Base-by-base conservation (phyloP, 352 stramenopile genomes). In the Phytophthora sp. region DNA sequence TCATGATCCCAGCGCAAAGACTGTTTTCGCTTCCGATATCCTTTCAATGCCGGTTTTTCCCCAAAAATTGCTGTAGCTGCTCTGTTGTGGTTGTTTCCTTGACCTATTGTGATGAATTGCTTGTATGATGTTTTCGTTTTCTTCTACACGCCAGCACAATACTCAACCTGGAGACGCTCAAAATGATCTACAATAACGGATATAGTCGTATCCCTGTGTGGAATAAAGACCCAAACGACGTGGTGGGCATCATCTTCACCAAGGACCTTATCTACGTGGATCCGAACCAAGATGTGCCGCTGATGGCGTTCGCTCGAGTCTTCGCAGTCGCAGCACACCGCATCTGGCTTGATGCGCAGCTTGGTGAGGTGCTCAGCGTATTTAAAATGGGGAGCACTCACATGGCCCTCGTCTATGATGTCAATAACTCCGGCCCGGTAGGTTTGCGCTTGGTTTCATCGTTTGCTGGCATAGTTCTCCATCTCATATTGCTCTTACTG, bases 181-280 rank as follows among this genome's bases (percentile, higher is more conserved):
- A 88, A 66, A 66, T 71, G 32, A 91, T 98, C 43, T 88, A 97
- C 49, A 89, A 96, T 64, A 91, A 69, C 32, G 93, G 95, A 39
- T 98, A 98, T 73, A 97, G 84, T 49, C 90, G 97, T 48, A 97
- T 99, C 39, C 96, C 97, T 0, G 96, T 99, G 11, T 98, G 95
- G 72, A 89, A 96, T 61, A 97, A 97, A 17, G 91, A 99, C 69
- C 93, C 92, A 45, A 96, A 99, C 74, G 96, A 98, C 62, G 92
- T 99, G 50, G 87, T 98, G 35, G 97, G 97, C 7, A 95, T 99
- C 51, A 78, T 98, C 27, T 88, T 98, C 45, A 94, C 92, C 58
- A 99, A 99, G 69, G 94, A 96, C 62, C 86, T 99, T 32, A 85
- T 91, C 50, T 86, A 88, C 58, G 80, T 89, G 26, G 79, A 93